phyloP scores from a whole-genome alignment of 306 rosid genomes.

The Canavalia ensiformis region DNA sequence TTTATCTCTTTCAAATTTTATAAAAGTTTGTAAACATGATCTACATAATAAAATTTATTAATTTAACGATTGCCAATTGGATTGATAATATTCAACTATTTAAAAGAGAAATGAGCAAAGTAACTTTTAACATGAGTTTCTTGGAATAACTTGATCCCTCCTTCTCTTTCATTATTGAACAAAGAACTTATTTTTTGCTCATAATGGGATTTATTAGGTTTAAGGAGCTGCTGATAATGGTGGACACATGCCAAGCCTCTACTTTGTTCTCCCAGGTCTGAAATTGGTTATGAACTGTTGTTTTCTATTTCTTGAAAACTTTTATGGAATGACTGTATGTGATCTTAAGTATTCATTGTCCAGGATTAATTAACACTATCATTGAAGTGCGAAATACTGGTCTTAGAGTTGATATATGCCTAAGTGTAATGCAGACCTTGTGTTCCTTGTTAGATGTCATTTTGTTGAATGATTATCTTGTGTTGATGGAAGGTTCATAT shows the following conservation, averaged over 20 bases:
- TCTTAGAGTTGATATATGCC: conserved; percentile 12
- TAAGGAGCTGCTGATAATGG: conserved; percentile 99
- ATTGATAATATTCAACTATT: too few relatives aligned
- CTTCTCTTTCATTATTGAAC: not conserved
- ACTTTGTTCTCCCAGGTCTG: conserved; percentile 95
- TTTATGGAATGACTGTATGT: not conserved
- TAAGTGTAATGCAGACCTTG: conserved; percentile 27
- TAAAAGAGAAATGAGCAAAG: too few relatives aligned
- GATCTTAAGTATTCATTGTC: conserved; percentile 18
- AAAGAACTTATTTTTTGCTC: conserved; percentile 46
- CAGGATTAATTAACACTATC: conserved; percentile 4
- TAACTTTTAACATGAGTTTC: too few relatives aligned
- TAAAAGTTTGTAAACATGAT: too few relatives aligned
- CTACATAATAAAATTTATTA: too few relatives aligned
- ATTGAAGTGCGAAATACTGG: conserved; percentile 20
- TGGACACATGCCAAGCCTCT: conserved; percentile 98
- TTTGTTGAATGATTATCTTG: conserved; percentile 24
- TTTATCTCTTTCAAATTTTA: too few relatives aligned
- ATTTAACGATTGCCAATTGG: too few relatives aligned
- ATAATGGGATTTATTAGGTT: conserved; percentile 65
- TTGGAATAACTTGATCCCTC: too few relatives aligned
- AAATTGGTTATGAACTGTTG: conserved; percentile 32
- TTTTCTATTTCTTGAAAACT: conserved; percentile 23
- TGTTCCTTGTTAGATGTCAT: conserved; percentile 17
- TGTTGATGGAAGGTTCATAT: not conserved